phyloP scores from a whole-genome alignment of 2,329 filamentous ascomycete genomes.

The Venturia pyrina region DNA sequence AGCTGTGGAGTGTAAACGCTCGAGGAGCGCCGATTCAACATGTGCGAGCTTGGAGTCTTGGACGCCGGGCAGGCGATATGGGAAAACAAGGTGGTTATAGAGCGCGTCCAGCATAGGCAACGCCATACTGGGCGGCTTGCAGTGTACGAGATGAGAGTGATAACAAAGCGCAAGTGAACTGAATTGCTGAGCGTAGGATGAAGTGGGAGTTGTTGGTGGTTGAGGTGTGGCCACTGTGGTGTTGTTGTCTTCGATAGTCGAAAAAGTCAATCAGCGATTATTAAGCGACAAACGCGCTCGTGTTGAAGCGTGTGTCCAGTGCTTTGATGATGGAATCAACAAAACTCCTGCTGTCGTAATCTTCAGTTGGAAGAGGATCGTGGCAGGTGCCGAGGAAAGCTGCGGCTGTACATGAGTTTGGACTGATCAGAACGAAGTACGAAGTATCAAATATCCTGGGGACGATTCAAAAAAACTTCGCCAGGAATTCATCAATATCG shows the following conservation, averaged over 20 bases:
- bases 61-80: constrained; percentile 29
- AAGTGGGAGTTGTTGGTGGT: background rate
- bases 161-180: background rate
- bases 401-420: too few species aligned
- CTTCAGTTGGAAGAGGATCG: too few species aligned
- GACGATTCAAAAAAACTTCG: too few species aligned
- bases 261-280: background rate
- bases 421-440: too few species aligned
- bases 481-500: too few species aligned
- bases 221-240: background rate
- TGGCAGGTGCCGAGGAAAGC: too few species aligned
- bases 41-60: constrained; percentile 22
- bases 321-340: background rate
- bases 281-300: background rate
- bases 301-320: background rate
- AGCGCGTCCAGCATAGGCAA: constrained; percentile 16
- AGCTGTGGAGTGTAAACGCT: background rate
- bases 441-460: too few species aligned
- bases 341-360: too few species aligned
- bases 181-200: background rate
- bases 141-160: background rate
- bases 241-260: background rate
- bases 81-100: constrained; percentile 36
- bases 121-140: background rate
- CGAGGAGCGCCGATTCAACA: background rate